A percentile compares a stretch with the other conserved stretches of the same genome.
These are phyloP conservation scores for Handroanthus guayacan DNA, from an alignment of 257 asterid genomes.

Conservation along the genomic window DNA sequence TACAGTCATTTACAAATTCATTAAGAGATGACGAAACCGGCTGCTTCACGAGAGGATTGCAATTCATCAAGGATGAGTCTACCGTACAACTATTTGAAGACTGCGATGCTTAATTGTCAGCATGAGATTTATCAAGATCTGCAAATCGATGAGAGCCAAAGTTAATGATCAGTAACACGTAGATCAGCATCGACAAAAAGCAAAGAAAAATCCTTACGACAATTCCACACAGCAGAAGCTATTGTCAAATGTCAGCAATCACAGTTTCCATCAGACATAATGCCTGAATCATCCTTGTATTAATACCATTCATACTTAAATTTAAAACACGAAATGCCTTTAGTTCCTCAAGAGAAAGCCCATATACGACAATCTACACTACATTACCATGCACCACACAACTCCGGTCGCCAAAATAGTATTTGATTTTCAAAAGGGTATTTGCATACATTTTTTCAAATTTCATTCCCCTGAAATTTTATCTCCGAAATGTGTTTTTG, in stretches of 20 bases:
- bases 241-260: not conserved
- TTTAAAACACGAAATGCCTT: not conserved
- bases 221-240: not conserved
- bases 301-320: not conserved
- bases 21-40: constrained; percentile 3
- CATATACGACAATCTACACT: not conserved
- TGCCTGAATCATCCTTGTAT: not conserved
- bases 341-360: not conserved
- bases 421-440: too few relatives aligned
- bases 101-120: constrained; percentile 26
- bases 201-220: not conserved
- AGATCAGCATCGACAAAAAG: not conserved
- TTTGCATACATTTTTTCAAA: too few relatives aligned
- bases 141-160: constrained; percentile 24
- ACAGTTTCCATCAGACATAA: not conserved
- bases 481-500: too few relatives aligned
- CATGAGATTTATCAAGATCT: constrained; percentile 36
- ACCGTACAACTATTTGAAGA: constrained; percentile 5
- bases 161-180: not conserved
- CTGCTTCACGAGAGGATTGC: constrained; percentile 19
- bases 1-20: constrained; percentile 35
- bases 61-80: constrained; percentile 27
- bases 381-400: not conserved
- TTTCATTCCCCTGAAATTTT: too few relatives aligned
- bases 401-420: not conserved